These are phyloP conservation scores for Phytophthora hybrid DNA, from an alignment of 352 stramenopile genomes.

Conservation along the genomic window DNA sequence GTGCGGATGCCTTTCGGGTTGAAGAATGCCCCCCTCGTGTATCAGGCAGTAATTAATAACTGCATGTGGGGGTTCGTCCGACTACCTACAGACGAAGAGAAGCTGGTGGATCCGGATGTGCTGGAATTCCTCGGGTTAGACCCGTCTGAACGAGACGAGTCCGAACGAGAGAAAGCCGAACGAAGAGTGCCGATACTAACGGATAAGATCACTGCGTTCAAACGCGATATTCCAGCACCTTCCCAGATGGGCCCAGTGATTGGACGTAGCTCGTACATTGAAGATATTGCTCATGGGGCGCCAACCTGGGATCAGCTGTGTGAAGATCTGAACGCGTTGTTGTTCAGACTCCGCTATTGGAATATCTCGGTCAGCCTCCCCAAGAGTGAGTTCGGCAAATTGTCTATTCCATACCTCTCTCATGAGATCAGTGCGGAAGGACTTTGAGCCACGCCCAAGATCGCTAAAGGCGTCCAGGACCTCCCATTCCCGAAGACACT, in stretches of 20 bases:
- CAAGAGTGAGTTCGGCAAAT: neutral
- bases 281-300: neutral
- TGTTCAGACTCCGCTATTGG: constrained; percentile 2
- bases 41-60: constrained; percentile 1
- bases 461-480: neutral
- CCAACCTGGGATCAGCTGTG: neutral
- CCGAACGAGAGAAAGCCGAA: neutral
- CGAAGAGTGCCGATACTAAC: neutral
- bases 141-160: neutral
- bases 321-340: neutral
- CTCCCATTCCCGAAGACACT: neutral
- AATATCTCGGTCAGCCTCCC: constrained; percentile 8
- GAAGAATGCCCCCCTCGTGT: neutral
- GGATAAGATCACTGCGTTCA: neutral
- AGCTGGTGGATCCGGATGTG: neutral
- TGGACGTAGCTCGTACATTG: neutral
- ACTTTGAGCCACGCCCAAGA: neutral
- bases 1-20: constrained; percentile 4
- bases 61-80: constrained; percentile 1
- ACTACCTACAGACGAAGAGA: neutral
- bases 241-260: neutral
- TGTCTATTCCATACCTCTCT: neutral
- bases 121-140: neutral
- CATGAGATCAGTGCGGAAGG: constrained; percentile 1
- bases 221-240: neutral